Evolutionary conservation across 1,139 yeast species (phyloP), one percentile per base, ranked within the genome.

Genomic region (Lodderomyces metapsilosis): DNA sequence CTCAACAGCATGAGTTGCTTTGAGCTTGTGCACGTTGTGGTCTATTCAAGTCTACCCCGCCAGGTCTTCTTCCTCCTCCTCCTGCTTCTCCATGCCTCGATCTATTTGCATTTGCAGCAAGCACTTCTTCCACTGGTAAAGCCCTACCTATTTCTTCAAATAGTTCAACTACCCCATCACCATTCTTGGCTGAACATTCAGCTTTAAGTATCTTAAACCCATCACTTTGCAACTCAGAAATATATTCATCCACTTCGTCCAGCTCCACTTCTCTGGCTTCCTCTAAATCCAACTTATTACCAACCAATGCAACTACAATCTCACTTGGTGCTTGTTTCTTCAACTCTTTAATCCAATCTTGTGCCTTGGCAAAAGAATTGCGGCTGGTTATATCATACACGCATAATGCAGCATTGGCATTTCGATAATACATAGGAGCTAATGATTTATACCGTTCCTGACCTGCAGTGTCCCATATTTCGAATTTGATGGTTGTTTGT

Each of bases 261-360:
- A 58, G 61, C 3, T 61, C 63, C 2, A 71, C 74, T 71, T 61
- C 94, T 70, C 62, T 70, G 20, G 66, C 71, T 1, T 65, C 76
- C 9, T 62, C 67, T 51, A 91, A 66, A 70, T 92, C 98, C 1
- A 81, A 57, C 60, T 89, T 89, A 74, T 92, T 92, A 47, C 96
- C 97, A 9, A 88, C 95, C 33, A 89, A 68, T 12, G 92, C 89
- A 56, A 91, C 88, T 36, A 91, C 84, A 41, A 92, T 84, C 43
- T 87, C 86, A 46, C 83, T 86, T 38, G 80, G 79, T 3, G 96
- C 96, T 60, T 91, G 97, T 56, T 88, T 86, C 66, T 88, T 91
- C 51, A 94, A 75, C 66, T 94, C 98, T 57, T 86, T 86, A 42
- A 92, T 88, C 99, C 99, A 94, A 40, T 88, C 85, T 60, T 89